Conservation (phyloP, 768 basidiomycete genomes). For the Solioccasus polychromus region DNA sequence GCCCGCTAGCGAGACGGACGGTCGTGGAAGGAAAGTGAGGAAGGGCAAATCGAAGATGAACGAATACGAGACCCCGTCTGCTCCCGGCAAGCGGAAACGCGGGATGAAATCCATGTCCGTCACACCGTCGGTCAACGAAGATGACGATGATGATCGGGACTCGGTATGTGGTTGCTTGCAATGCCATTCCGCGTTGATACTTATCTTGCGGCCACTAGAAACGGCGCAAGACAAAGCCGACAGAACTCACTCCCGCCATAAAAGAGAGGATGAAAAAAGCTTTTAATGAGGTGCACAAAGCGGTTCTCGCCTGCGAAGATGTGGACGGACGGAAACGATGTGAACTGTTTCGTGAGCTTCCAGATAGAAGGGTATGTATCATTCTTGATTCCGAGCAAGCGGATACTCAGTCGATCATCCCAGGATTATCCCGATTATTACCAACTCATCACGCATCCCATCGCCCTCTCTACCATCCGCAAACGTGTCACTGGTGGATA, state of each 20-base stretch:
- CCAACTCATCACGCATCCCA: constrained; percentile 81
- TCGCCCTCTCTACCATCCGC: constrained; percentile 82
- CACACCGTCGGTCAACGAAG: constrained; percentile 69
- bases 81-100: constrained; percentile 71
- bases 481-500: constrained; percentile 64
- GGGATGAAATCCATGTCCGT: constrained; percentile 69
- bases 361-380: constrained; percentile 62
- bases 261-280: constrained; percentile 83
- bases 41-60: constrained; percentile 59
- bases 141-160: constrained; percentile 78
- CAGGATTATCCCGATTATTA: constrained; percentile 94
- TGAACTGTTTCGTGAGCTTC: constrained; percentile 86
- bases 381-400: neutral
- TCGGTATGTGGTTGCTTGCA: constrained; percentile 41
- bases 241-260: constrained; percentile 54
- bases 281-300: constrained; percentile 72
- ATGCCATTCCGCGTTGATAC: neutral
- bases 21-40: constrained; percentile 51
- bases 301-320: constrained; percentile 71
- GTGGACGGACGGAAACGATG: constrained; percentile 75
- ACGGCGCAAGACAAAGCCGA: constrained; percentile 74
- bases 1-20: constrained; percentile 59
- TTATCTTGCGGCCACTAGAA: constrained; percentile 47
- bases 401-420: constrained; percentile 11
- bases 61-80: constrained; percentile 45